Evolutionary conservation across 1,284 basidiomycete genomes (phyloP), one percentile per base, ranked within the genome.

Genomic region (Chiua sp.): DNA sequence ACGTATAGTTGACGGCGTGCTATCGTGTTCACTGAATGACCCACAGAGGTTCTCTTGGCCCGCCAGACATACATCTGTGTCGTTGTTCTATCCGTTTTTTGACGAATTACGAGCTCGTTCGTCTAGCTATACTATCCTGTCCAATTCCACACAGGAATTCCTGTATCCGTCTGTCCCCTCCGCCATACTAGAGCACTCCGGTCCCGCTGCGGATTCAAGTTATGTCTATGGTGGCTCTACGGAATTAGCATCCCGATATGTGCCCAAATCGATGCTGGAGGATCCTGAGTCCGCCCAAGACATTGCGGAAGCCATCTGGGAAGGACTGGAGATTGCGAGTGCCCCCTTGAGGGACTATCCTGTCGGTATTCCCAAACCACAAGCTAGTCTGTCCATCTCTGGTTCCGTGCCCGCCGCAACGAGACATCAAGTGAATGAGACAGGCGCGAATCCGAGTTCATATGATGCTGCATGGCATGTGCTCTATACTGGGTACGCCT

Each of bases 391-490:
- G 11, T 22, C 46, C 11, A 20, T 64, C 39, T 62, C 62, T 13
- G 53, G 59, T 1, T 49, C 49, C 12, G 51, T 65, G 59, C 15
- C 63, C 1, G 53, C 53, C 48, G 56, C 59, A 20, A 54, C 63
- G 10, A 53, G 30, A 10, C 47, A 48, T 3, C 47, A 28, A 15
- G 53, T 56, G n/a, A 53, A 64, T 20, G 51, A 47, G 46, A 62
- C 59, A 1, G 63, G 51, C 1, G 56, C 59, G 2, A 64, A 65
- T 47, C 63, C 63, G 1, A 54, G 53, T 18, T 39, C 62, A 10
- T 65, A 62, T 30, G 51, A 51, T 6, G 63, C 56, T 23, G 33
- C 59, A 8, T 62, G 63, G 63, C 56, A 58, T 22, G 59, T 61
- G 16, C 22, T 52, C 22, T 65, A 47, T 46, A 22, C 56, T 13